Percentiles rank a stretch among this genome's conserved stretches.
phyloP scores from a whole-genome alignment of 2,329 filamentous ascomycete species.

The Aspergillus aculeatinus region DNA sequence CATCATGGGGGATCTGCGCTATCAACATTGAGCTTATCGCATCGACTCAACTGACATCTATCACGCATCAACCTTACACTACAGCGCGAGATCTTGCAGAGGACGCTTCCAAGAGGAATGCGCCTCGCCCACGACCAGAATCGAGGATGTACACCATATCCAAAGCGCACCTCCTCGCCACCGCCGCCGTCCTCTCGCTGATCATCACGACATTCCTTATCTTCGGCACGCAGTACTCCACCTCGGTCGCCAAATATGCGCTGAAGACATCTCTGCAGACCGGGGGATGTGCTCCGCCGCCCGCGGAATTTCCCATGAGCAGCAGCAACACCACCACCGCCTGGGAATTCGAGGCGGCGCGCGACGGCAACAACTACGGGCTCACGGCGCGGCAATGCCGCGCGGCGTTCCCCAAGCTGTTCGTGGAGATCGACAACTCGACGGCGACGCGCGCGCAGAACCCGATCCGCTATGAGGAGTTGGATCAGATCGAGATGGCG shows the following conservation, averaged over 20 bases:
- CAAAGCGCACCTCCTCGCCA: conserved; percentile 26
- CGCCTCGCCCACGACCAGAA: neutral
- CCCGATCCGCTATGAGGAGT: conserved; percentile 34
- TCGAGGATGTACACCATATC: neutral
- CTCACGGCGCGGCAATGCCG: conserved; percentile 38
- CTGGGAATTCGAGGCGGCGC: conserved; percentile 36
- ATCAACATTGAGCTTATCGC: neutral
- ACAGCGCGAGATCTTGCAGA: too few species aligned
- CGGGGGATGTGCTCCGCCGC: neutral
- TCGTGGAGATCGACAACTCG: conserved; percentile 38
- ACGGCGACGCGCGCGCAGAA: conserved; percentile 22
- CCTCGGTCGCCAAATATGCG: conserved; percentile 21
- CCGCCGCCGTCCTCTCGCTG: conserved; percentile 28
- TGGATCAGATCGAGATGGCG: conserved; percentile 33
- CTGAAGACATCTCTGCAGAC: conserved; percentile 18
- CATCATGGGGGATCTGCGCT: neutral
- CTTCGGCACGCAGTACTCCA: conserved; percentile 18
- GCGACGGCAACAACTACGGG: conserved; percentile 40
- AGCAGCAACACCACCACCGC: conserved; percentile 4
- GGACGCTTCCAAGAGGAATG: too few species aligned
- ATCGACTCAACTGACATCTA: too few species aligned
- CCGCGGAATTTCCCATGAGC: neutral
- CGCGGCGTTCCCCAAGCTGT: conserved; percentile 44
- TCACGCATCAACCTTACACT: neutral
- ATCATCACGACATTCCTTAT: conserved; percentile 30